phyloP scores from a whole-genome alignment of 2,329 filamentous ascomycete genomes.

The Penicillium brevicompactum region DNA sequence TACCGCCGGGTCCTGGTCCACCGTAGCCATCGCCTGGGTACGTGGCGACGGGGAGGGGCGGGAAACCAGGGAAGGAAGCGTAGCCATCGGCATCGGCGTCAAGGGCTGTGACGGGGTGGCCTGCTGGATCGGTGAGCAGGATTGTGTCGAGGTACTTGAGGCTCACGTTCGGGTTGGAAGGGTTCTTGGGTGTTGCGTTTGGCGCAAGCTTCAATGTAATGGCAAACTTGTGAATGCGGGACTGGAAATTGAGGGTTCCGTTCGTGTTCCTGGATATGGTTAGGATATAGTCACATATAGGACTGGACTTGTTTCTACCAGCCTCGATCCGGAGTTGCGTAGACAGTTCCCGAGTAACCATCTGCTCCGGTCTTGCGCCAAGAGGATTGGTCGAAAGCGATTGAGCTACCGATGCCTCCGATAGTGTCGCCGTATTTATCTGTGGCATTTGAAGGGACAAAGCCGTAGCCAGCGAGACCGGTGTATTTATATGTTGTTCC shows the following conservation, averaged over 20 bases:
- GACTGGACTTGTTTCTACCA: slow-evolving; percentile 50
- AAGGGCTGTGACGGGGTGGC: slow-evolving; percentile 64
- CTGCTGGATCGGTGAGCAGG: slow-evolving; percentile 64
- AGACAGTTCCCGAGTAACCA: slow-evolving; percentile 64
- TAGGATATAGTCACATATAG: background rate
- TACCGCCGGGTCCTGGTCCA: slow-evolving; percentile 59
- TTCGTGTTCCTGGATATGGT: slow-evolving; percentile 61
- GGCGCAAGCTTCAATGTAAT: slow-evolving; percentile 59
- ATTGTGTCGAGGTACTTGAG: slow-evolving; percentile 67
- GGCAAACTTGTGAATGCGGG: slow-evolving; percentile 68
- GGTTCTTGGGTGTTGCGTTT: slow-evolving; percentile 54
- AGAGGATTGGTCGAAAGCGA: slow-evolving; percentile 61
- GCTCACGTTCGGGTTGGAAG: slow-evolving; percentile 62
- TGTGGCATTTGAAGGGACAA: slow-evolving; percentile 57
- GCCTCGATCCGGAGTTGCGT: slow-evolving; percentile 67
- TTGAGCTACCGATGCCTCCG: slow-evolving; percentile 66
- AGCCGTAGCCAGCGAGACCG: slow-evolving; percentile 68
- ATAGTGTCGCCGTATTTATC: slow-evolving; percentile 73
- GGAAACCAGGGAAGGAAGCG: slow-evolving; percentile 60
- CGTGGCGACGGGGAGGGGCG: slow-evolving; percentile 63
- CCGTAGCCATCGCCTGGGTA: slow-evolving; percentile 71
- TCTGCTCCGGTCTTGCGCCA: slow-evolving; percentile 59
- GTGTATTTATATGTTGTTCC: slow-evolving; percentile 67
- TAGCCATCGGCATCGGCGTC: slow-evolving; percentile 60
- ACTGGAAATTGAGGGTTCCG: slow-evolving; percentile 69